Evolutionary conservation across 2,329 filamentous ascomycete species (phyloP).

Genomic region (Neopestalotiopsis rosae): DNA sequence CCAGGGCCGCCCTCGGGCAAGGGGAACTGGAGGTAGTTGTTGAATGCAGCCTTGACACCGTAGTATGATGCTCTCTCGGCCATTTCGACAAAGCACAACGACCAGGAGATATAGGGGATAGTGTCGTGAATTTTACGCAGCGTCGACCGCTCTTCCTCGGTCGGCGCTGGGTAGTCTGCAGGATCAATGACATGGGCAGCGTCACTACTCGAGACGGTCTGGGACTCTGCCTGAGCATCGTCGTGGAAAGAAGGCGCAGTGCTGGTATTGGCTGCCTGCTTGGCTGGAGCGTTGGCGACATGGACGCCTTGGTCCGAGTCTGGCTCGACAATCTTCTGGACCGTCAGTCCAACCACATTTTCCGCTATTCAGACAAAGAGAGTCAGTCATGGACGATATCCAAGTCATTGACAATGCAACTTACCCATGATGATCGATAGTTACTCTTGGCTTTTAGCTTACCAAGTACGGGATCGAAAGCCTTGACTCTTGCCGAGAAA

Average conservation of each 20-base stretch:
- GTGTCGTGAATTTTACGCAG: conserved; percentile 52
- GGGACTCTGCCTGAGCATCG: conserved; percentile 20
- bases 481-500: background rate
- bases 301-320: conserved; percentile 19
- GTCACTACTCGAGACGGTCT: conserved; percentile 20
- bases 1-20: conserved; percentile 49
- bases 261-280: background rate
- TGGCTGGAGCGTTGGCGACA: background rate
- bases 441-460: background rate
- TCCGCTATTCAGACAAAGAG: conserved; percentile 19
- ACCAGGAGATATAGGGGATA: conserved; percentile 50
- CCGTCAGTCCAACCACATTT: conserved; percentile 24
- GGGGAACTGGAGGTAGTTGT: conserved; percentile 61
- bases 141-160: conserved; percentile 49
- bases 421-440: background rate
- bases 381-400: background rate
- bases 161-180: conserved; percentile 43
- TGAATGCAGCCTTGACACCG: conserved; percentile 54
- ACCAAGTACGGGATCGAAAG: background rate
- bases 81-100: conserved; percentile 55
- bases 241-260: background rate
- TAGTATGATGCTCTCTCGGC: conserved; percentile 60
- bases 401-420: background rate
- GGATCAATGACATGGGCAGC: conserved; percentile 25
- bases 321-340: conserved; percentile 26